Base-by-base conservation (phyloP, 2,329 filamentous ascomycete species). In the Cytospora mali region DNA sequence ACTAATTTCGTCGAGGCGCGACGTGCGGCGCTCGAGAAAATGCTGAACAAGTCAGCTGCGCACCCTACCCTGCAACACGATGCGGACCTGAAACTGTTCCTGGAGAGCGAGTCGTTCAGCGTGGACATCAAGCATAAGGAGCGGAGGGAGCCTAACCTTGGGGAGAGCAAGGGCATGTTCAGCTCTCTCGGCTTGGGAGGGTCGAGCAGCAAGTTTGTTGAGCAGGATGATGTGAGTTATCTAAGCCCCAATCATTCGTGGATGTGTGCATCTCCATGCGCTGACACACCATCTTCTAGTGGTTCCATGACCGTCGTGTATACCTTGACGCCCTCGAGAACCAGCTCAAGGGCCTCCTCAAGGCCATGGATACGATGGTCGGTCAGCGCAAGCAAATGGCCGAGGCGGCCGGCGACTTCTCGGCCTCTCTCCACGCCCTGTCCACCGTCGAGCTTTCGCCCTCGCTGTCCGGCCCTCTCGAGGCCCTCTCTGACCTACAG, bases 51-150 rank as follows among this genome's bases (percentile, higher is more conserved):
- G 81, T 95, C 88, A 64, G 92, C 94, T 3, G 86, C 88, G 13
- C 95, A 99, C 74, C 89, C 92, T 9, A 91, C 93, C 35, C 81
- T 99, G 68, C 95, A 98, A 73, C 92, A 97, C 71, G 95, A 99
- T 72, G 88, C 86, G 6, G 95, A 99, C 72, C 78, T 99, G 66
- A 99, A 99, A 79, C 87, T 98, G 6, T 99, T 99, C 76, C 80
- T 99, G 16, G 95, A 99, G 77, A 98, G 93, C 73, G 95, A 99
- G 71, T 84, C 93, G 0, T 97, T 99, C 80, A 97, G 93, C 71
- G 86, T 97, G 42, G 95, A 99, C 71, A 88, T 99, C 72, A 99
- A 98, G 81, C 95, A 99, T 78, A 97, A 97, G 76, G 94, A 98
- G 75, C 88, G 94, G 60, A 89, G 92, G 71, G 93, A 97, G 64